Percentiles rank a stretch among this genome's conserved stretches.
Conservation (phyloP, 2,329 filamentous ascomycete genomes). For the Cercospora berteroae region DNA sequence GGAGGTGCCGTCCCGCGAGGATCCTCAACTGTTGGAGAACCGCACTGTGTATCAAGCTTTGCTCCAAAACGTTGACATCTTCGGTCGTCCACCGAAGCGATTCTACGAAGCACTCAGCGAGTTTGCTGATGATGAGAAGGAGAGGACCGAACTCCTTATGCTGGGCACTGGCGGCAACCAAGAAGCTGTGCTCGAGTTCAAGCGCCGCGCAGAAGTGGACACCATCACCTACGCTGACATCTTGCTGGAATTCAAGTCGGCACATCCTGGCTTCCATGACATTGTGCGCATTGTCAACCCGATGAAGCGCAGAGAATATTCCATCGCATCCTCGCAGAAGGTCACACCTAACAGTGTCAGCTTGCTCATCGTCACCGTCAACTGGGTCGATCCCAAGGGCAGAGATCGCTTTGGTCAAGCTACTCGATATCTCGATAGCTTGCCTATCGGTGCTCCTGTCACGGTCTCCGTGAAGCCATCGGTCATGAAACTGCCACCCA, state of each 20-base stretch:
- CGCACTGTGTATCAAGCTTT: constrained; percentile 92
- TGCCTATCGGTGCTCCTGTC: constrained; percentile 72
- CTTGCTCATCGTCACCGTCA: constrained; percentile 94
- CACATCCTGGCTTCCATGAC: constrained; percentile 83
- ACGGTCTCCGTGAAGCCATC: constrained; percentile 96
- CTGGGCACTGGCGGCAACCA: constrained; percentile 63
- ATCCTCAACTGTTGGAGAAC: constrained; percentile 70
- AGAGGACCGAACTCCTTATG: constrained; percentile 75
- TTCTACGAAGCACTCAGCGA: constrained; percentile 94
- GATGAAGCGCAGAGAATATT: constrained; percentile 96
- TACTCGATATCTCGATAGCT: constrained; percentile 78
- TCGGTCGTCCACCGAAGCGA: constrained; percentile 92
- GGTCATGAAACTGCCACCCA: constrained; percentile 95
- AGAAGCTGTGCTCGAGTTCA: constrained; percentile 85
- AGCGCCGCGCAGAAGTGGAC: constrained; percentile 85
- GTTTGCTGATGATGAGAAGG: constrained; percentile 76
- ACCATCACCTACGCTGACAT: constrained; percentile 89
- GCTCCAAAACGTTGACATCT: constrained; percentile 90
- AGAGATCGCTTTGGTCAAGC: constrained; percentile 90
- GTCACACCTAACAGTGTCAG: constrained; percentile 87
- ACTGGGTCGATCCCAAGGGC: constrained; percentile 86
- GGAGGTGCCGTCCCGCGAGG: constrained; percentile 85
- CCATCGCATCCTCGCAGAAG: constrained; percentile 95
- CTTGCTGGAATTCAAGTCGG: constrained; percentile 83
- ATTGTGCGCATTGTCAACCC: constrained; percentile 83